Percentiles rank a stretch among this genome's conserved stretches.
These are phyloP conservation scores for Paraconiothyrium sp. DNA, from an alignment of 2,329 filamentous ascomycete genomes.

Conservation along the genomic window DNA sequence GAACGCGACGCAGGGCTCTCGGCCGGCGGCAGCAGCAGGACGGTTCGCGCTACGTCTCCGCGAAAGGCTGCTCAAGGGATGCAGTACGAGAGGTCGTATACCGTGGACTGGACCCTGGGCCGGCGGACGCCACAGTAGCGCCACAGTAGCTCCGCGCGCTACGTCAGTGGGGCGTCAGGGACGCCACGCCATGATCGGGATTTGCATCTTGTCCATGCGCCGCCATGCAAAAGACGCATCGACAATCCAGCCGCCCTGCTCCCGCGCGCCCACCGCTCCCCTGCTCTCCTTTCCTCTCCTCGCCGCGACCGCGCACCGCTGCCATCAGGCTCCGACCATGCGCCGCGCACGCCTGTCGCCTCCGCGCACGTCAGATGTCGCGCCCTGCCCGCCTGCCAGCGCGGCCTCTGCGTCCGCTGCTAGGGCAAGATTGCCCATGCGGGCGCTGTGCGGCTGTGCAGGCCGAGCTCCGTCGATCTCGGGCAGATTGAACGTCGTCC, in stretches of 20 bases:
- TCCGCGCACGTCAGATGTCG: too few species aligned
- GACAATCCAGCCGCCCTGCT: neutral
- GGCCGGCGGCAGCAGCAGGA: neutral
- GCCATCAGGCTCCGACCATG: neutral
- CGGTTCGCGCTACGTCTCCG: neutral
- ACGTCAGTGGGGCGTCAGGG: neutral
- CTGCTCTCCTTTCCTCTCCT: too few species aligned
- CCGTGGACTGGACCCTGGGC: neutral
- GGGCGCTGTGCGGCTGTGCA: constrained; percentile 18
- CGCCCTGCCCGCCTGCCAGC: neutral
- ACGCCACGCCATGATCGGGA: neutral
- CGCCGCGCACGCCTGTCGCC: neutral
- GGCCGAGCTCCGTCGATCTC: constrained; percentile 29
- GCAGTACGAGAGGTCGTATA: too few species aligned
- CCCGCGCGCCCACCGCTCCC: neutral
- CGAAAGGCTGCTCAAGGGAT: too few species aligned
- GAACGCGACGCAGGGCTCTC: too few species aligned
- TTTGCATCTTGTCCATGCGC: neutral
- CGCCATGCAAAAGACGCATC: neutral
- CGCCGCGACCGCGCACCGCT: neutral
- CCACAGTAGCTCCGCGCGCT: neutral
- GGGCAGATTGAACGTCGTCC: constrained; percentile 2
- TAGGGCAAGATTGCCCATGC: constrained; percentile 10
- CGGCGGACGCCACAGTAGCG: too few species aligned
- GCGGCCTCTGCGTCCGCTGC: constrained; percentile 23